A percentile compares a stretch with the other conserved stretches of the same genome.
phyloP scores from a whole-genome alignment of 202 grass and related monocot genomes.

The Carex arenaria region DNA sequence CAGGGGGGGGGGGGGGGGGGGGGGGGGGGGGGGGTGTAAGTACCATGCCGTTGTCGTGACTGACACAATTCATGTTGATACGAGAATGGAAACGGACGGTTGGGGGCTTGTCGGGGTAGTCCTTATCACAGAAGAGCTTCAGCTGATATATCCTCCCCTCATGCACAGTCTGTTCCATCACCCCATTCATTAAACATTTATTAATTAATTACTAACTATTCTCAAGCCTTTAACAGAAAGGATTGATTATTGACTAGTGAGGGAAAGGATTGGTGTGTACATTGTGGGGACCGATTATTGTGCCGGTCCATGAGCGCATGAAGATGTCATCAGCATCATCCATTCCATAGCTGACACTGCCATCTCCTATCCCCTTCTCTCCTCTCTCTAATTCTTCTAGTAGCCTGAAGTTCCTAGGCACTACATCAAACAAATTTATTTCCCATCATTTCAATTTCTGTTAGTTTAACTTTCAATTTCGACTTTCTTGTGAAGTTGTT shows the following conservation, averaged over 20 bases:
- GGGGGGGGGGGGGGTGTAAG: background rate
- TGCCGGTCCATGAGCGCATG: conserved; percentile 65
- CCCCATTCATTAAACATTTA: background rate
- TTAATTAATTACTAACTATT: conserved; percentile 4
- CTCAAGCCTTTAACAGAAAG: background rate
- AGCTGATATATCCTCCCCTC: conserved; percentile 60
- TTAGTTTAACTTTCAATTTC: background rate
- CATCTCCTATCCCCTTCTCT: conserved; percentile 68
- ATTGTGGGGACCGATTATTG: conserved; percentile 64
- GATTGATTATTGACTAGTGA: background rate
- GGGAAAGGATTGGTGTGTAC: conserved; percentile 23
- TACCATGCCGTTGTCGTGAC: conserved; percentile 51
- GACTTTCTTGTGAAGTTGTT: background rate
- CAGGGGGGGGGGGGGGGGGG: background rate
- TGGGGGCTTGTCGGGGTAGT: conserved; percentile 57
- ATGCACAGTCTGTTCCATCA: conserved; percentile 44
- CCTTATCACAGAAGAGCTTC: conserved; percentile 61
- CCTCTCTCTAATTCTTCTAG: conserved; percentile 58
- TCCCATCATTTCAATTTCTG: background rate
- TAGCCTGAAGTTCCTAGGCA: conserved; percentile 65
- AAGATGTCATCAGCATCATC: conserved; percentile 67
- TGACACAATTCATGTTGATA: conserved; percentile 51
- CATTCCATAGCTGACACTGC: conserved; percentile 62
- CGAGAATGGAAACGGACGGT: conserved; percentile 59
- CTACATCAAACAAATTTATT: conserved; percentile 25